phyloP scores from a whole-genome alignment of 257 asterid genomes.

The Solanum ossicruentum region DNA sequence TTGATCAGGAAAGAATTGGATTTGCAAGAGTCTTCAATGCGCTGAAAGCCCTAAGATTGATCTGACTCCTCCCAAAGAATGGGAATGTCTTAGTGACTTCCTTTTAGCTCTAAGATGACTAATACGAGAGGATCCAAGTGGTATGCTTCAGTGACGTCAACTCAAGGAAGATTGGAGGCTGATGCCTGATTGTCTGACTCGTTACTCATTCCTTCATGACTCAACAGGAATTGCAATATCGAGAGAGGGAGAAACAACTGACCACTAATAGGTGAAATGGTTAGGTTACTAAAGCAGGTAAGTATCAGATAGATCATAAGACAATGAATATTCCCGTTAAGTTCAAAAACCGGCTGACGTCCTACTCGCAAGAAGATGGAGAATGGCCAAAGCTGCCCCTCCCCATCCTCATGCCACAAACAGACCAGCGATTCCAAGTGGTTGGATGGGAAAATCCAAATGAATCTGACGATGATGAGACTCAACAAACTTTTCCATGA shows the following conservation, averaged over 20 bases:
- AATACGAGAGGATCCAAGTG: not conserved
- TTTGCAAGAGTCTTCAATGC: not conserved
- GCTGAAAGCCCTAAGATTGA: not conserved
- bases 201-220: not conserved
- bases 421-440: not conserved
- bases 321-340: not conserved
- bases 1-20: not conserved
- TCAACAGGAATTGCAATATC: not conserved
- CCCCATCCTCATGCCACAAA: not conserved
- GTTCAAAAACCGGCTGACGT: not conserved
- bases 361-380: not conserved
- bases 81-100: not conserved
- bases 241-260: not conserved
- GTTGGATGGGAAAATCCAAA: not conserved
- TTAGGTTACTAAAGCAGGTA: not conserved
- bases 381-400: not conserved
- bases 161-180: not conserved
- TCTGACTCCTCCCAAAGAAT: not conserved
- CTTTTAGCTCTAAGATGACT: not conserved
- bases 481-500: not conserved
- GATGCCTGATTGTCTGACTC: not conserved
- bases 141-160: not conserved
- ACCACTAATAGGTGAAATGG: not conserved
- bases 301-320: not conserved
- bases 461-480: not conserved